Conservation (phyloP, 2,329 filamentous ascomycete species). For the Colletotrichum sp. region DNA sequence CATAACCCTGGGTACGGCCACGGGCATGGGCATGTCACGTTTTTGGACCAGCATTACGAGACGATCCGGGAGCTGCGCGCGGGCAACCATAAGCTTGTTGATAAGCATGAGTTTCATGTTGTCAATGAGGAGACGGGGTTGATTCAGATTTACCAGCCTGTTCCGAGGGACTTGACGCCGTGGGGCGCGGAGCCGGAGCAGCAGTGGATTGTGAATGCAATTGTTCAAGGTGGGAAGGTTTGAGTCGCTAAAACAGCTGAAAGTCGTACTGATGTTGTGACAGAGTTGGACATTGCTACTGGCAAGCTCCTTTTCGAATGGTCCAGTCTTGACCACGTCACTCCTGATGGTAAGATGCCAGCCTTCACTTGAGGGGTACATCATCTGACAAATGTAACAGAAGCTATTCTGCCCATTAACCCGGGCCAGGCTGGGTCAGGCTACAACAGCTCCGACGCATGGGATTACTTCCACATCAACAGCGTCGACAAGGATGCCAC, state of each 20-base stretch:
- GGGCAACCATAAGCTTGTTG: constrained; percentile 52
- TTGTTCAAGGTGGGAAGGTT: constrained; percentile 50
- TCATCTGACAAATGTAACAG: constrained; percentile 28
- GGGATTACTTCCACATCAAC: constrained; percentile 40
- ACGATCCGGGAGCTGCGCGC: constrained; percentile 57
- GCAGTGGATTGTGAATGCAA: constrained; percentile 61
- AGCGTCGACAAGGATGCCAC: constrained; percentile 40
- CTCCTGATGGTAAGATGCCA: constrained; percentile 25
- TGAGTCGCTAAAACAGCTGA: accelerated
- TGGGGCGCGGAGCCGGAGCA: constrained; percentile 53
- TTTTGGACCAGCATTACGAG: constrained; percentile 60
- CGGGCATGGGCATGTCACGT: constrained; percentile 57
- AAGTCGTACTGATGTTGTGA: neutral
- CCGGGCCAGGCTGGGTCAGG: constrained; percentile 40
- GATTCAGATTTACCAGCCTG: constrained; percentile 58
- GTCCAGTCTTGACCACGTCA: constrained; percentile 29
- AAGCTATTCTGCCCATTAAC: constrained; percentile 50
- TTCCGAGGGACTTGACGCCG: constrained; percentile 45
- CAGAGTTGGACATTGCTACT: constrained; percentile 56
- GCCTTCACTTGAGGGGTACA: neutral
- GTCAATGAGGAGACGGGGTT: constrained; percentile 57
- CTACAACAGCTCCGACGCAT: constrained; percentile 36
- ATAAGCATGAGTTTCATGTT: constrained; percentile 62
- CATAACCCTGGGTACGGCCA: constrained; percentile 57
- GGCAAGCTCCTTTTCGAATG: constrained; percentile 55